Base-by-base conservation (phyloP, 352 stramenopile species). In the Globisporangium uncinulatum region DNA sequence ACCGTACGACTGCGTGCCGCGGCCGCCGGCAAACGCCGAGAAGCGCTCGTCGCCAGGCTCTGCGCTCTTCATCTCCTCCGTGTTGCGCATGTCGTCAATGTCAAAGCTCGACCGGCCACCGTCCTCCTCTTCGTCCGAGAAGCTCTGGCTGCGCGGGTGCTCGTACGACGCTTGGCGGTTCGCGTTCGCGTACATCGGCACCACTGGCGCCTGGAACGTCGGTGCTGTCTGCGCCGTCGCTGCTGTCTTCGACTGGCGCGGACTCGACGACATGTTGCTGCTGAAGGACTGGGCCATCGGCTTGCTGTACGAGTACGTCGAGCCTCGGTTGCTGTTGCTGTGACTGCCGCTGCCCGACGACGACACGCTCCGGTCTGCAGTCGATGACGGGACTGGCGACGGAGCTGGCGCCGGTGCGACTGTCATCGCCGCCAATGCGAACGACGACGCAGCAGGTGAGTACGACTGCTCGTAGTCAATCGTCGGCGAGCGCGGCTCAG, bases 11-110 rank as follows among this genome's bases (percentile, higher is more conserved):
- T 59, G 59, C 36, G 57, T 61, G 50, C 48, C 39, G 13, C 54
- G 29, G 41, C 68, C 57, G 52, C 50, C 58, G 47, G 74, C 70
- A 20, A 51, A 62, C 6, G 47, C 29, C 50, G 69, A 75, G 34
- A 69, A 67, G 29, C 61, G 67, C 19, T 9, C 39, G 43, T 60
- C 61, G n/a, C 73, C 71, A 41, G 66, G 73, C 31, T 89, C 77
- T 41, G 29, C 39, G 5, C 53, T 45, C 61, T 75, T 70, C 56
- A 74, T 73, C 55, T 74, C 62, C 36, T 79, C 73, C 1, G 76
- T 80, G 63, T 83, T 72, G 24, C 81, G 81, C 70, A 89, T 84
- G 65, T 91, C 78, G 45, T 91, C 81, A 49, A 94, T 82, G 61
- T 94, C 82, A 62, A 92, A 94, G 63, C 84, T 94, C 9, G 79